A percentile compares a stretch with the other conserved stretches of the same genome.
These are phyloP conservation scores for Mycocentrospora acerina DNA, from an alignment of 2,329 filamentous ascomycete species.

Conservation along the genomic window DNA sequence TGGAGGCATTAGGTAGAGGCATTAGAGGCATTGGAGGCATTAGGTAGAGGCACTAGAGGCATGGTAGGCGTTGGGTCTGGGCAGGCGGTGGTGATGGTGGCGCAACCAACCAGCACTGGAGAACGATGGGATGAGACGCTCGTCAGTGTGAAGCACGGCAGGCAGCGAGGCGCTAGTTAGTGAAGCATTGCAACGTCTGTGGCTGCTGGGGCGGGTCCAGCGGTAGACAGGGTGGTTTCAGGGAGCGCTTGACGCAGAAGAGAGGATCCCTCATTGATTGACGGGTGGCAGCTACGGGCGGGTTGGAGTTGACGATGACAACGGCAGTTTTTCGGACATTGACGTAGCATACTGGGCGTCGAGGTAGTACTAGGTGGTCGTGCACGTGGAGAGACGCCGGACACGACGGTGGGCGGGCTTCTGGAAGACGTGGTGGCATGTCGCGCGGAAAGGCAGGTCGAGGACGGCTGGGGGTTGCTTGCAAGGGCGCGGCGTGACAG, in stretches of 20 bases:
- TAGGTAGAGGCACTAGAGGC: too few relatives aligned
- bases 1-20: too few relatives aligned
- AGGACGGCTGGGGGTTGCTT: neutral
- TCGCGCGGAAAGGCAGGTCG: neutral
- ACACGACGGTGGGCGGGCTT: constrained; percentile 6
- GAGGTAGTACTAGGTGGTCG: neutral
- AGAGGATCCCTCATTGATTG: too few relatives aligned
- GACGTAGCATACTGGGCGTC: constrained; percentile 3
- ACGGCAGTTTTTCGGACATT: neutral
- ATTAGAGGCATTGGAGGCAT: too few relatives aligned
- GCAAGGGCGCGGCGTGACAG: constrained; percentile 5
- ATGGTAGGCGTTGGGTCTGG: too few relatives aligned
- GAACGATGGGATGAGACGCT: too few relatives aligned
- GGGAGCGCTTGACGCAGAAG: neutral
- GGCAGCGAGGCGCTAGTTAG: too few relatives aligned
- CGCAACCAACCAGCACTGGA: neutral
- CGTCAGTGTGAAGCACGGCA: too few relatives aligned
- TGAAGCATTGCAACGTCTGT: too few relatives aligned
- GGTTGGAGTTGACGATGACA: neutral
- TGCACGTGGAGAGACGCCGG: constrained; percentile 3
- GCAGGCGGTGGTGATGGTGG: neutral
- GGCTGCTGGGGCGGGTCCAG: too few relatives aligned
- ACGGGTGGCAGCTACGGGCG: neutral
- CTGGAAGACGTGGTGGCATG: constrained; percentile 3
- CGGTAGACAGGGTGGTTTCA: neutral